Evolutionary conservation across 257 asterid genomes (phyloP).

Genomic region (Plantago ovata): DNA sequence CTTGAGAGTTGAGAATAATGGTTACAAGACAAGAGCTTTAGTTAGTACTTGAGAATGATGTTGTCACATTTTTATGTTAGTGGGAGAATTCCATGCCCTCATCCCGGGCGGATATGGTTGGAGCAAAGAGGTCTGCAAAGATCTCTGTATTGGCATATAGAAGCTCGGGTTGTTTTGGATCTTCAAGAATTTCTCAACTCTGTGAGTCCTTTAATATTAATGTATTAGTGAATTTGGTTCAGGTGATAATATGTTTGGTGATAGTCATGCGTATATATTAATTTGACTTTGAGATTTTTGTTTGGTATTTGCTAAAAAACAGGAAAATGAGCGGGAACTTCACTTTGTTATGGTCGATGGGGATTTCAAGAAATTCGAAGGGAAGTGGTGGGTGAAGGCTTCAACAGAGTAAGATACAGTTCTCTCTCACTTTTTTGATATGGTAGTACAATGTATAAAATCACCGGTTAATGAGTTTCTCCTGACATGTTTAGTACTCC

Average conservation of each 20-base stretch:
- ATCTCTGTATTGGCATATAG: constrained; percentile 94
- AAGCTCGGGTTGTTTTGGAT: constrained; percentile 94
- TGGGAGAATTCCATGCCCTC: constrained; percentile 85
- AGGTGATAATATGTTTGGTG: constrained; percentile 6
- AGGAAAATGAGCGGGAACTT: constrained; percentile 75
- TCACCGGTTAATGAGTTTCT: not conserved
- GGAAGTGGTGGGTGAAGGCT: constrained; percentile 83
- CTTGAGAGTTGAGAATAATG: not conserved
- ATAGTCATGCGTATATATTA: not conserved
- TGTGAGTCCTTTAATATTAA: constrained; percentile 35
- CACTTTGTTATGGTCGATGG: constrained; percentile 93
- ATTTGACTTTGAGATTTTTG: not conserved
- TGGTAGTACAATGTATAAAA: not conserved
- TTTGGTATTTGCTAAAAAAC: constrained; percentile 2
- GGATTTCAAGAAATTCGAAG: constrained; percentile 97
- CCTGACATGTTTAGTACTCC: no score
- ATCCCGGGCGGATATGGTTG: constrained; percentile 92
- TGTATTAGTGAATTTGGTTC: not conserved
- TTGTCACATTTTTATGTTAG: constrained; percentile 33
- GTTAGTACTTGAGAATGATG: not conserved
- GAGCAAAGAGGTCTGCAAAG: constrained; percentile 95
- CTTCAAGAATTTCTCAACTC: constrained; percentile 68
- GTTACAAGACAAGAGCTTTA: constrained; percentile 1
- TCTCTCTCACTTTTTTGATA: not conserved
- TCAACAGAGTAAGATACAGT: constrained; percentile 45